Conservation (phyloP, 2,329 filamentous ascomycete genomes). For the Cladophialophora exuberans region DNA sequence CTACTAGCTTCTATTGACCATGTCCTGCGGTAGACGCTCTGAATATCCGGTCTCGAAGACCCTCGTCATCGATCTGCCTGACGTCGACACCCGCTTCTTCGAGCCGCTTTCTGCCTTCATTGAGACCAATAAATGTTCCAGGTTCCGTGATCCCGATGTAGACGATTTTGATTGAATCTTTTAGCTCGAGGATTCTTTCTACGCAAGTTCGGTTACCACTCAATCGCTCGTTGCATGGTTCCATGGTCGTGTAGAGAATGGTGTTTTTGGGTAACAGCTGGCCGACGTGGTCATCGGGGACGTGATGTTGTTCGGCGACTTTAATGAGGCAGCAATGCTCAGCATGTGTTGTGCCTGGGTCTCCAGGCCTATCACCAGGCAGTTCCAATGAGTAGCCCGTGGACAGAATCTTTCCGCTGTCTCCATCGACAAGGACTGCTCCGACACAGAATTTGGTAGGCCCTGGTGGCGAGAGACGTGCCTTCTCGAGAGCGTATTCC, state of each 20-base stretch:
- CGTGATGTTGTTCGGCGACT: constrained; percentile 42
- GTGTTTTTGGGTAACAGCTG: constrained; percentile 46
- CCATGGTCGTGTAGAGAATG: constrained; percentile 52
- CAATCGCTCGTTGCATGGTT: constrained; percentile 49
- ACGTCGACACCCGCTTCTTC: constrained; percentile 30
- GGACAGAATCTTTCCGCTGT: constrained; percentile 43
- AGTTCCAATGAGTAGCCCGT: constrained; percentile 50
- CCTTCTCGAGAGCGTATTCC: constrained; percentile 9
- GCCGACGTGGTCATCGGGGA: constrained; percentile 42
- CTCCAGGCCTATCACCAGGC: constrained; percentile 41
- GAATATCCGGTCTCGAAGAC: constrained; percentile 27
- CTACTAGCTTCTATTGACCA: not conserved
- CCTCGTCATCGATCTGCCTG: constrained; percentile 26
- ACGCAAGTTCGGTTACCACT: constrained; percentile 46
- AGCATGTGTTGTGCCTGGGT: constrained; percentile 46
- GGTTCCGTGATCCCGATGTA: constrained; percentile 48
- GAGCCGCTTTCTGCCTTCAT: constrained; percentile 34
- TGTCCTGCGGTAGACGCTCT: constrained; percentile 10
- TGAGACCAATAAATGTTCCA: constrained; percentile 42
- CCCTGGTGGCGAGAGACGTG: constrained; percentile 4
- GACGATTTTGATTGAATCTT: constrained; percentile 40
- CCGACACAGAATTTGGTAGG: constrained; percentile 32
- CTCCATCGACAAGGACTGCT: constrained; percentile 45
- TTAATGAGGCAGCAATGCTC: constrained; percentile 53
- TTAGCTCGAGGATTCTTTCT: constrained; percentile 41